These are phyloP conservation scores for Leishmania amazonensis DNA, from an alignment of 208 protist genomes.

Conservation along the genomic window DNA sequence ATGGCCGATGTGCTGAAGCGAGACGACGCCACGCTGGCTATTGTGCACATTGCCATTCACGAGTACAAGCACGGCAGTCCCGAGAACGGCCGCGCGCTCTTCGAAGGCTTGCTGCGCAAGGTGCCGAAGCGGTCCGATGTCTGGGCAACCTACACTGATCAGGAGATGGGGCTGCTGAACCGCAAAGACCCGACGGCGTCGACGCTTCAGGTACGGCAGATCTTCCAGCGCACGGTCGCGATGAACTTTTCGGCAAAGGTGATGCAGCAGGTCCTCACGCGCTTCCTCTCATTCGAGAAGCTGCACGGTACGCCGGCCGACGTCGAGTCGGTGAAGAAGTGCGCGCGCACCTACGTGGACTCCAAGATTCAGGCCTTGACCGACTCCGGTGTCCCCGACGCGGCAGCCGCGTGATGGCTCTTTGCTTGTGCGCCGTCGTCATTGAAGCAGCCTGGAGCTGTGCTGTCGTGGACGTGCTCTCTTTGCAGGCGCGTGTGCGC, in stretches of 20 bases:
- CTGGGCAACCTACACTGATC: conserved; percentile 90
- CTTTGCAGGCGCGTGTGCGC: neutral
- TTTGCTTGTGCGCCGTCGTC: neutral
- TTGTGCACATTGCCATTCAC: conserved; percentile 82
- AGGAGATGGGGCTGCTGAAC: conserved; percentile 77
- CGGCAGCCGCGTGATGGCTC: neutral
- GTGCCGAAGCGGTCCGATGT: conserved; percentile 89
- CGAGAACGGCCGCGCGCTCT: conserved; percentile 86
- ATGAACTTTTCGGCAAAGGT: conserved; percentile 85
- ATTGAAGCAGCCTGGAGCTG: neutral
- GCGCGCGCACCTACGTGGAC: conserved; percentile 94
- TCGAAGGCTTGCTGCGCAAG: conserved; percentile 90
- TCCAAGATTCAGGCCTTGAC: conserved; percentile 75
- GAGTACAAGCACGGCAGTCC: conserved; percentile 84
- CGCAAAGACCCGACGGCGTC: conserved; percentile 51
- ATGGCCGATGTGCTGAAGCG: conserved; percentile 67
- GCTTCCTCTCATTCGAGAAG: conserved; percentile 97
- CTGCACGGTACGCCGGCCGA: conserved; percentile 75
- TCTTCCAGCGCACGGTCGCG: conserved; percentile 85
- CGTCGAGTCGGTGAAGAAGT: conserved; percentile 94
- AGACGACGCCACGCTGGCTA: conserved; percentile 52
- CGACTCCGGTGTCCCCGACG: conserved; percentile 24
- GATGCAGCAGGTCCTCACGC: conserved; percentile 95
- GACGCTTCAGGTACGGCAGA: conserved; percentile 49
- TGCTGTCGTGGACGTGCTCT: neutral